Evolutionary conservation across 2,329 filamentous ascomycete species (phyloP).

Genomic region (Colletotrichum kahawae): DNA sequence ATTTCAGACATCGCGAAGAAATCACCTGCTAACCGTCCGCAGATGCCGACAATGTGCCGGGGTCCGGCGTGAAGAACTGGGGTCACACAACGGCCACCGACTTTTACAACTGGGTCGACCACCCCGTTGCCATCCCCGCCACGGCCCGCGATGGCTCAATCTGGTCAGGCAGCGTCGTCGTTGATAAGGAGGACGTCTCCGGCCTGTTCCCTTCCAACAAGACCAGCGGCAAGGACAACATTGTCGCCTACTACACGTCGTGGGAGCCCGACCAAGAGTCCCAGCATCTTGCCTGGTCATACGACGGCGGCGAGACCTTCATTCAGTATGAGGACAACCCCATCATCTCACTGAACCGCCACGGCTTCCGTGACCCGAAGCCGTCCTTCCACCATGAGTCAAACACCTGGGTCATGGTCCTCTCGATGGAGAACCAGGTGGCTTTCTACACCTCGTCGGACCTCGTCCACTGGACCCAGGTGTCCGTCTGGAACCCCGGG

Average conservation of each 20-base stretch:
- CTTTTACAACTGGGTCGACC: constrained; percentile 68
- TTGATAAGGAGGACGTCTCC: constrained; percentile 68
- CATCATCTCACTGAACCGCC: constrained; percentile 58
- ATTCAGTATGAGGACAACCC: constrained; percentile 64
- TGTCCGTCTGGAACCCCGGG: constrained; percentile 15
- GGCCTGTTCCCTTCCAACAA: constrained; percentile 66
- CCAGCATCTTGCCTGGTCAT: constrained; percentile 67
- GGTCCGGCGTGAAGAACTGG: constrained; percentile 63
- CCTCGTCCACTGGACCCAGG: constrained; percentile 59
- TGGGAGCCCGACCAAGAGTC: constrained; percentile 48
- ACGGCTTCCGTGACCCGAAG: constrained; percentile 70
- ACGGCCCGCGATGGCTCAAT: constrained; percentile 47
- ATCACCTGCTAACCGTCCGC: background rate
- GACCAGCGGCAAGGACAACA: constrained; percentile 48
- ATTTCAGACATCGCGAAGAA: background rate
- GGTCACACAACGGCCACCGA: constrained; percentile 68
- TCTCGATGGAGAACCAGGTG: constrained; percentile 62
- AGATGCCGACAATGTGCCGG: constrained; percentile 44
- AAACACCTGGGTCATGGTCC: constrained; percentile 60
- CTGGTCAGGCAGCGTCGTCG: constrained; percentile 61
- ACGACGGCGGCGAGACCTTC: constrained; percentile 67
- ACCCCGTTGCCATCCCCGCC: constrained; percentile 65
- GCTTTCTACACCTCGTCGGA: constrained; percentile 67
- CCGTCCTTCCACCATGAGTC: constrained; percentile 60
- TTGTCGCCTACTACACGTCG: constrained; percentile 56